Evolutionary conservation across 306 rosid species (phyloP).

Genomic region (Trichosanthes truncata): DNA sequence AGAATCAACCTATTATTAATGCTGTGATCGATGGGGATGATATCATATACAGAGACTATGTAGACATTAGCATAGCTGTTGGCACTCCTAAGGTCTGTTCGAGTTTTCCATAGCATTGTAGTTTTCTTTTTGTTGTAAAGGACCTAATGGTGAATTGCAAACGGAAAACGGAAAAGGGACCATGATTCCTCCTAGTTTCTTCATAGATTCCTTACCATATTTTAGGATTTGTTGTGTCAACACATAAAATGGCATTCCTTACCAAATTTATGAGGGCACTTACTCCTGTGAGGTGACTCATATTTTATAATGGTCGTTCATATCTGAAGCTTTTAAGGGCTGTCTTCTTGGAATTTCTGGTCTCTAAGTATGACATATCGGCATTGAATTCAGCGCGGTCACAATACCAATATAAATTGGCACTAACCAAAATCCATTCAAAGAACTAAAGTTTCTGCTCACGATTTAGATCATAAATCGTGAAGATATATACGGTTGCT

Average conservation of each 20-base stretch:
- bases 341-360: not conserved
- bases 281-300: not conserved
- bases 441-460: not conserved
- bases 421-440: not conserved
- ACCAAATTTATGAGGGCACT: not conserved
- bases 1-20: conserved; percentile 66
- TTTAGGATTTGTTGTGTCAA: not conserved
- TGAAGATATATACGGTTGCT: not conserved
- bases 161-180: not conserved
- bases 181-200: not conserved
- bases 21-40: conserved; percentile 90
- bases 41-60: conserved; percentile 66
- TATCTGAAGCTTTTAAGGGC: not conserved
- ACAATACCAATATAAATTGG: not conserved
- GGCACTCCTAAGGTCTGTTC: conserved; percentile 61
- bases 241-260: not conserved
- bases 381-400: not conserved
- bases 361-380: not conserved
- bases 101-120: not conserved
- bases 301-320: not conserved
- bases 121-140: not conserved
- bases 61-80: conserved; percentile 78
- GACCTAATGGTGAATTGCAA: not conserved
- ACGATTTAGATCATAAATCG: not conserved
- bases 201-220: not conserved